phyloP scores from a whole-genome alignment of 2,329 filamentous ascomycete species.

The Aureobasidium lini region DNA sequence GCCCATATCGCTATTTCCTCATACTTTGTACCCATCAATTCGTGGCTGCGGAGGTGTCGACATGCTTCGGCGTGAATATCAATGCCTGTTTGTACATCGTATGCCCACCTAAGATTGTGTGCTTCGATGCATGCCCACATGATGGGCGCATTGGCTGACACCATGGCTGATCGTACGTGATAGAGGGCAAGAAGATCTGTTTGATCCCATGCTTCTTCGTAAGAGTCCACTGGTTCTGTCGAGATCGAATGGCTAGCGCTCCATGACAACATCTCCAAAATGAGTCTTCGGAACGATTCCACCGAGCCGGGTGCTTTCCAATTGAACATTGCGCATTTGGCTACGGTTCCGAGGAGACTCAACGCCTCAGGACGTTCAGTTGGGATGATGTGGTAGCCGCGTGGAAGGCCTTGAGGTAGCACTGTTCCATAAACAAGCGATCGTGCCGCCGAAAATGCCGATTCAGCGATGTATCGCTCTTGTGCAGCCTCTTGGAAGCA shows the following conservation, averaged over 20 bases:
- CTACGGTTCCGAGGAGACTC: constrained; percentile 16
- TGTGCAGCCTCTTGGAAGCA: constrained; percentile 17
- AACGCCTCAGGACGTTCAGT: constrained; percentile 16
- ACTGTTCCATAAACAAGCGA: background rate
- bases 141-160: constrained; percentile 15
- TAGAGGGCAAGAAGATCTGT: constrained; percentile 18
- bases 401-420: background rate
- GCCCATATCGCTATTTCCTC: constrained; percentile 20
- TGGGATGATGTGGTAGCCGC: constrained; percentile 17
- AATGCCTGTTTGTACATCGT: constrained; percentile 15
- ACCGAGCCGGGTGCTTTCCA: constrained; percentile 1
- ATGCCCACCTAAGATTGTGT: constrained; percentile 2
- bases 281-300: constrained; percentile 12
- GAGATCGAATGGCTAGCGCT: constrained; percentile 17
- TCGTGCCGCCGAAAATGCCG: background rate
- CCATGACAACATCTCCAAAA: constrained; percentile 19
- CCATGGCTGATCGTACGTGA: constrained; percentile 19
- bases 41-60: constrained; percentile 17
- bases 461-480: background rate
- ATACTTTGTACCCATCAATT: constrained; percentile 19
- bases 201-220: constrained; percentile 17
- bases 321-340: constrained; percentile 8
- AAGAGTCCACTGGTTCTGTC: constrained; percentile 6
- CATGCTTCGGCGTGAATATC: constrained; percentile 18
- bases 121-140: constrained; percentile 10